Evolutionary conservation across 2,329 filamentous ascomycete genomes (phyloP).

Genomic region (Neopestalotiopsis sp.): DNA sequence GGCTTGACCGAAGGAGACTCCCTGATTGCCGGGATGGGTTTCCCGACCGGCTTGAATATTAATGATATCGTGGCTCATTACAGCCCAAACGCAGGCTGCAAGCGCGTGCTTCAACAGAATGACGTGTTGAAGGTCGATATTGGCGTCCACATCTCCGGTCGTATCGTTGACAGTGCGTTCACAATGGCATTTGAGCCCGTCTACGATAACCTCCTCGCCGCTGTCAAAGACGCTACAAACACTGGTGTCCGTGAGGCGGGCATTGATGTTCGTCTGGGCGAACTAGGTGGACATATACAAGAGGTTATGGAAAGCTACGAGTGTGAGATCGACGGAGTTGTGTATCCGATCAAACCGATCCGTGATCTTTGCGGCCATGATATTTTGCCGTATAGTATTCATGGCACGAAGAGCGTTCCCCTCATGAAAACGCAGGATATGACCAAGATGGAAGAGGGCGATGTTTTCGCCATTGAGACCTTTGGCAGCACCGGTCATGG

Average conservation of each 20-base stretch:
- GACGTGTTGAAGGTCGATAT: conserved; percentile 87
- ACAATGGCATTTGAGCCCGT: conserved; percentile 76
- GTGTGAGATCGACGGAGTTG: conserved; percentile 79
- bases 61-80: conserved; percentile 89
- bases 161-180: conserved; percentile 83
- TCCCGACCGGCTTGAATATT: conserved; percentile 82
- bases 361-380: conserved; percentile 89
- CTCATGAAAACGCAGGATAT: conserved; percentile 88
- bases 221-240: conserved; percentile 78
- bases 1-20: conserved; percentile 81
- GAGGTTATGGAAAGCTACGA: conserved; percentile 95
- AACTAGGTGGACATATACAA: conserved; percentile 84
- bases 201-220: conserved; percentile 76
- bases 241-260: conserved; percentile 90
- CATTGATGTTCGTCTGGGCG: conserved; percentile 87
- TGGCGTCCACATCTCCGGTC: conserved; percentile 79
- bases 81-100: conserved; percentile 86
- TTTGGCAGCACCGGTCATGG: conserved; percentile 91
- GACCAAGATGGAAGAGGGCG: conserved; percentile 97
- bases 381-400: conserved; percentile 87
- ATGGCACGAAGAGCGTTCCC: conserved; percentile 90
- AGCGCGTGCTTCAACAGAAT: conserved; percentile 70
- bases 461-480: conserved; percentile 96
- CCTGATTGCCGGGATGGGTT: conserved; percentile 81
- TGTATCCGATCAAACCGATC: conserved; percentile 82